Evolutionary conservation across 75 land plant genomes (phyloP).

Genomic region (Pinus albicaulis): DNA sequence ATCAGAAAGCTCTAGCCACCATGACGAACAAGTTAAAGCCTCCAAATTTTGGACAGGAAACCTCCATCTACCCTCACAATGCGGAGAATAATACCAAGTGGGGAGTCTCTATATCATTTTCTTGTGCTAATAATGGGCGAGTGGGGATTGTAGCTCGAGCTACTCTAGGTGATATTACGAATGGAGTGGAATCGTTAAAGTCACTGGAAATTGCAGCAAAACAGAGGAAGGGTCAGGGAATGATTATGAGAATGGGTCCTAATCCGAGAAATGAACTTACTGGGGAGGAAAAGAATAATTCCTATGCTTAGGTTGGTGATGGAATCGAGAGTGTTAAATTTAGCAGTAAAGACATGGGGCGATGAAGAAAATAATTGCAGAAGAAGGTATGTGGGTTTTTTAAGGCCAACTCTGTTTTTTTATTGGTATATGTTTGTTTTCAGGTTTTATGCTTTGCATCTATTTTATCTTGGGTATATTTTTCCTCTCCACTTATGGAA

Average conservation of each 20-base stretch:
- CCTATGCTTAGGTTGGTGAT: background rate
- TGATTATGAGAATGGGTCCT: background rate
- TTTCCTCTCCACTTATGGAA: too few species aligned
- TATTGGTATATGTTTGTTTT: too few species aligned
- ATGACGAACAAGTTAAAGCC: slow-evolving; percentile 7
- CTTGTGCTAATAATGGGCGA: background rate
- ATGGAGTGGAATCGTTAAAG: background rate
- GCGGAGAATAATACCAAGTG: slow-evolving; percentile 1
- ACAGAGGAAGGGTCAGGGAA: background rate
- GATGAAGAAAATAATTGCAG: background rate
- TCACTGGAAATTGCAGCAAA: background rate
- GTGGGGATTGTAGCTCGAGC: background rate
- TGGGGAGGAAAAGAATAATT: slow-evolving; percentile 7
- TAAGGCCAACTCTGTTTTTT: too few species aligned
- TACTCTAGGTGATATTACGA: slow-evolving; percentile 6
- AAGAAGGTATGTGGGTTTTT: background rate
- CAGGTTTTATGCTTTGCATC: too few species aligned
- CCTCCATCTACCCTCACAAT: background rate
- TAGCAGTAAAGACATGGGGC: slow-evolving; percentile 11
- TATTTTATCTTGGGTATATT: too few species aligned
- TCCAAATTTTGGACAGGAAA: background rate
- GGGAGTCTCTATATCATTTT: background rate
- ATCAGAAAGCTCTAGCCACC: slow-evolving; percentile 10
- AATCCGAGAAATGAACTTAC: background rate
- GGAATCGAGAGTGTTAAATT: slow-evolving; percentile 12